Conservation (phyloP, 805 yeast species). For the Candida takata region DNA sequence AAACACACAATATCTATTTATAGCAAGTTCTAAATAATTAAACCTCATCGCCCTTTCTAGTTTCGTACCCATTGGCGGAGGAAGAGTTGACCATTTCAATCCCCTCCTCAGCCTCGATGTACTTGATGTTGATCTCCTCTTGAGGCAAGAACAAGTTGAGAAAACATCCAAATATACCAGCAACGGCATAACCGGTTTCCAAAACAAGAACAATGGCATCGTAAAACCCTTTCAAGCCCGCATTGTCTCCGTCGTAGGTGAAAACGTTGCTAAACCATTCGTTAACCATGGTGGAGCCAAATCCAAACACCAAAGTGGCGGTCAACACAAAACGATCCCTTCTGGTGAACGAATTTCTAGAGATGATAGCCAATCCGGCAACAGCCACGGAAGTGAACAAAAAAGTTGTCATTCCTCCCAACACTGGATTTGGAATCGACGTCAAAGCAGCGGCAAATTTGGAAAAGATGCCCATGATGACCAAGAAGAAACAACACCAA, state of each 20-base stretch:
- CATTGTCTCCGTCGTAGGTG: slow-evolving; percentile 56
- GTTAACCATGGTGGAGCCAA: slow-evolving; percentile 61
- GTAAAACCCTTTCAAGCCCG: slow-evolving; percentile 48
- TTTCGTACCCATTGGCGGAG: slow-evolving; percentile 4
- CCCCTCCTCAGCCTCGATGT: slow-evolving; percentile 15
- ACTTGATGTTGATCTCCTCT: slow-evolving; percentile 26
- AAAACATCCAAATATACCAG: slow-evolving; percentile 58
- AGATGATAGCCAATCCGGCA: slow-evolving; percentile 63
- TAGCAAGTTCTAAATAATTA: neutral
- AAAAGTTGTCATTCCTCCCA: slow-evolving; percentile 90
- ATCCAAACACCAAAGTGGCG: slow-evolving; percentile 53
- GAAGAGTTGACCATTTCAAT: slow-evolving; percentile 7
- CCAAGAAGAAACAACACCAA: slow-evolving; percentile 72
- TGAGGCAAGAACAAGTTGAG: slow-evolving; percentile 56
- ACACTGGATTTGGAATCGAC: slow-evolving; percentile 68
- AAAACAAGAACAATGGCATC: slow-evolving; percentile 62
- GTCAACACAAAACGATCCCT: slow-evolving; percentile 69
- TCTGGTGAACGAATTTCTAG: slow-evolving; percentile 48
- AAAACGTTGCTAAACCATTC: slow-evolving; percentile 60
- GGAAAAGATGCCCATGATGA: slow-evolving; percentile 82
- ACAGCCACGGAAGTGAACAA: slow-evolving; percentile 69
- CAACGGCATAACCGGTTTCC: slow-evolving; percentile 68
- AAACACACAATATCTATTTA: too few relatives aligned
- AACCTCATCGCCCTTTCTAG: slow-evolving; percentile 2
- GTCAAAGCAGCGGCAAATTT: slow-evolving; percentile 87